A percentile compares a stretch with the other conserved stretches of the same genome.
Conservation (phyloP, 2,329 filamentous ascomycete species). For the Fusarium staphyleae region DNA sequence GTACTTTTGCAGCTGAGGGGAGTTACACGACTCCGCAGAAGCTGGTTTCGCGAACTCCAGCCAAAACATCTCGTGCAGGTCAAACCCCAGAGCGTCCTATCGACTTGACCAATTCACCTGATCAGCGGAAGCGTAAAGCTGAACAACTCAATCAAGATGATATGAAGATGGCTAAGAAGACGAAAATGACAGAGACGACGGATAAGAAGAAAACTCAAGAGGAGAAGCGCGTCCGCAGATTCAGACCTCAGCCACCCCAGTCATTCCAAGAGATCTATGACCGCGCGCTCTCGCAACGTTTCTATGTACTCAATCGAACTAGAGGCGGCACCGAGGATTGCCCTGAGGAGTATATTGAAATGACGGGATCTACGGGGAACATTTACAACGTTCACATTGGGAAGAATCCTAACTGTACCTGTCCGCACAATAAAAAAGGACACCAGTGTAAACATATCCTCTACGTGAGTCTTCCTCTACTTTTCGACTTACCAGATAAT, state of each 20-base stretch:
- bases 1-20: not conserved
- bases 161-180: conserved; percentile 25
- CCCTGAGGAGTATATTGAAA: conserved; percentile 61
- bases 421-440: conserved; percentile 60
- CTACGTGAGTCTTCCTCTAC: conserved; percentile 52
- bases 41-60: not conserved
- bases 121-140: conserved; percentile 31
- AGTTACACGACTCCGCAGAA: conserved; percentile 6
- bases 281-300: conserved; percentile 52
- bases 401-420: conserved; percentile 60
- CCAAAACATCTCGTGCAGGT: conserved; percentile 2
- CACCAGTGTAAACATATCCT: conserved; percentile 72
- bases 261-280: conserved; percentile 48
- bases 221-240: conserved; percentile 49
- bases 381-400: conserved; percentile 66
- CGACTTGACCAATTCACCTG: conserved; percentile 6
- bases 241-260: conserved; percentile 45
- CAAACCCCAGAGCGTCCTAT: conserved; percentile 8
- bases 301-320: conserved; percentile 55
- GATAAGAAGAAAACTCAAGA: conserved; percentile 3
- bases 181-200: conserved; percentile 12
- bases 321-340: conserved; percentile 46
- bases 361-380: conserved; percentile 71
- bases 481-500: rapidly evolving
- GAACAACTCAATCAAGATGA: not conserved